These are phyloP conservation scores for Microbotryum silenes-acaulis DNA, from an alignment of 1,284 basidiomycete species.

Conservation along the genomic window DNA sequence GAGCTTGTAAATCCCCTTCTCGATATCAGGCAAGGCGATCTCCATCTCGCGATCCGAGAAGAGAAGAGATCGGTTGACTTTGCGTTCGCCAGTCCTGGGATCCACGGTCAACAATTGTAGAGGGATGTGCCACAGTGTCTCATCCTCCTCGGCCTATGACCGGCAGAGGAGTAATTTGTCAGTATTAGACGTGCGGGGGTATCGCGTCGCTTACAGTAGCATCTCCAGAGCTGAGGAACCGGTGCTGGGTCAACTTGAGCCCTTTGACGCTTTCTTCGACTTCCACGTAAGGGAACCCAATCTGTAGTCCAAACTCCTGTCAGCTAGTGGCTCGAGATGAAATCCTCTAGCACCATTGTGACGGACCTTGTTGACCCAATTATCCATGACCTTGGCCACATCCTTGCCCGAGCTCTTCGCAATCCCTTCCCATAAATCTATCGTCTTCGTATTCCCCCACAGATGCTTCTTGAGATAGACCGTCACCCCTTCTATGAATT, in stretches of 20 bases:
- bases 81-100: slow-evolving; percentile 48
- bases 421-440: slow-evolving; percentile 86
- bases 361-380: slow-evolving; percentile 61
- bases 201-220: slow-evolving; percentile 43
- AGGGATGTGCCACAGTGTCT: slow-evolving; percentile 84
- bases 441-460: slow-evolving; percentile 76
- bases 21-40: slow-evolving; percentile 51
- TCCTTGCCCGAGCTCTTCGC: slow-evolving; percentile 67
- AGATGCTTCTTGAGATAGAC: slow-evolving; percentile 80
- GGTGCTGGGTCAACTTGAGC: slow-evolving; percentile 61
- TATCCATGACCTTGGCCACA: slow-evolving; percentile 75
- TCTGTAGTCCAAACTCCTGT: slow-evolving; percentile 32
- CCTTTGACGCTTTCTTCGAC: slow-evolving; percentile 68
- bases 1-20: slow-evolving; percentile 63
- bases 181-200: too few species aligned
- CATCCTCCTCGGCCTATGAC: slow-evolving; percentile 58
- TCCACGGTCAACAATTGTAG: slow-evolving; percentile 64
- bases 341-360: too few species aligned
- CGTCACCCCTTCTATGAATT: slow-evolving; percentile 51
- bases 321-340: too few species aligned
- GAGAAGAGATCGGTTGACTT: slow-evolving; percentile 41
- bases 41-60: slow-evolving; percentile 64
- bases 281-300: slow-evolving; percentile 56
- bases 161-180: too few species aligned
- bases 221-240: slow-evolving; percentile 81